Evolutionary conservation across 1,139 yeast species (phyloP).

Genomic region (Hyphopichia burtonii): DNA sequence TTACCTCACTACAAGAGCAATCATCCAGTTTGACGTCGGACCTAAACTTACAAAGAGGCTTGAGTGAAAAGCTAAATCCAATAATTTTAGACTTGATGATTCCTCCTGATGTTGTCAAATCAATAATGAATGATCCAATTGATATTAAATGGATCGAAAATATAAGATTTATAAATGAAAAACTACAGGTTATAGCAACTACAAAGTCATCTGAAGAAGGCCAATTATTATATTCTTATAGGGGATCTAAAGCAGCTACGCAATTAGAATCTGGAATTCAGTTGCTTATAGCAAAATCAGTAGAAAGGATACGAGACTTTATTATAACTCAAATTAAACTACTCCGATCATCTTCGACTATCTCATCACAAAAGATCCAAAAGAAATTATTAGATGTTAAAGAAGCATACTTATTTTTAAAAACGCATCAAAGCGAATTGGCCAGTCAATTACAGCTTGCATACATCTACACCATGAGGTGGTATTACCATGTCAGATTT

Average conservation of each 20-base stretch:
- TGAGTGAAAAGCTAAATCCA: slow-evolving; percentile 65
- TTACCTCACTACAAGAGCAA: slow-evolving; percentile 57
- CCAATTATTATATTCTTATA: slow-evolving; percentile 13
- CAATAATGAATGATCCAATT: slow-evolving; percentile 49
- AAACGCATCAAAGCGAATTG: slow-evolving; percentile 55
- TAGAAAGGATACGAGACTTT: slow-evolving; percentile 75
- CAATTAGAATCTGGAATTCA: slow-evolving; percentile 41
- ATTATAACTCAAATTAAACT: slow-evolving; percentile 62
- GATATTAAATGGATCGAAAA: slow-evolving; percentile 58
- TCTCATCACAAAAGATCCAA: slow-evolving; percentile 76
- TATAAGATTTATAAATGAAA: slow-evolving; percentile 55
- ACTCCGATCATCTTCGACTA: slow-evolving; percentile 45
- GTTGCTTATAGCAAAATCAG: slow-evolving; percentile 47
- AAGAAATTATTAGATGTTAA: slow-evolving; percentile 57
- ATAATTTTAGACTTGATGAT: slow-evolving; percentile 70
- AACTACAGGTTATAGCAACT: slow-evolving; percentile 44
- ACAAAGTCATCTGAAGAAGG: slow-evolving; percentile 16
- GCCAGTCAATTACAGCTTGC: slow-evolving; percentile 79
- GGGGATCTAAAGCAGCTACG: slow-evolving; percentile 31
- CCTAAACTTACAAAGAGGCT: slow-evolving; percentile 50
- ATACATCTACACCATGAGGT: slow-evolving; percentile 81
- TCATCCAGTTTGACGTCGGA: slow-evolving; percentile 32
- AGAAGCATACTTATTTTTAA: slow-evolving; percentile 60
- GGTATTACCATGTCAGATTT: slow-evolving; percentile 86
- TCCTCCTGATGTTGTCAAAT: slow-evolving; percentile 63